Conservation (phyloP, 768 basidiomycete species). For the Termitomyces sp. region DNA sequence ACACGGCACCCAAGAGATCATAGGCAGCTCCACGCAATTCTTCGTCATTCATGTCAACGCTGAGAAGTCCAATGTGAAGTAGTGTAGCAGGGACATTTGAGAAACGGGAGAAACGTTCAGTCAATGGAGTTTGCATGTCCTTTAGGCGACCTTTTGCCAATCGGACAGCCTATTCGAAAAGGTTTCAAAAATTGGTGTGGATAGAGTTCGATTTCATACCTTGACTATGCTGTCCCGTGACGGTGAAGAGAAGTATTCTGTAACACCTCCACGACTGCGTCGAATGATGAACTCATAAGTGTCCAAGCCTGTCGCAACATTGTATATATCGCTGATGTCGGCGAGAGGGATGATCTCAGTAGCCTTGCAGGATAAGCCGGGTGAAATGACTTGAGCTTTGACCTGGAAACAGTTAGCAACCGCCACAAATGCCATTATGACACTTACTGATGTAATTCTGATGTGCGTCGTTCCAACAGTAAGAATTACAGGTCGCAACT, state of each 20-base stretch:
- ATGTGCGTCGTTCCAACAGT: slow-evolving; percentile 67
- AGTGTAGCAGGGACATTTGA: slow-evolving; percentile 84
- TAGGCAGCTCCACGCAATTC: slow-evolving; percentile 76
- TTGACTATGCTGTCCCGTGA: slow-evolving; percentile 70
- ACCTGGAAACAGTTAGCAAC: slow-evolving; percentile 32
- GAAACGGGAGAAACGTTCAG: slow-evolving; percentile 69
- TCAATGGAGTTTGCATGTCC: slow-evolving; percentile 42
- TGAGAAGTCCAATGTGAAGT: slow-evolving; percentile 82
- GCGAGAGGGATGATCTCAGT: slow-evolving; percentile 76
- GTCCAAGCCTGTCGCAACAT: slow-evolving; percentile 72
- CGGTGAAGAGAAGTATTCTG: slow-evolving; percentile 71
- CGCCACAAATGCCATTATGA: neutral
- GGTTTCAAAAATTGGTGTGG: neutral
- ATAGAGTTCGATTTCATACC: slow-evolving; percentile 28
- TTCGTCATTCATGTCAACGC: slow-evolving; percentile 68
- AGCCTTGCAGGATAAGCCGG: slow-evolving; percentile 64
- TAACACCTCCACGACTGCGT: slow-evolving; percentile 62
- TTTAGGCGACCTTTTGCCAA: slow-evolving; percentile 69
- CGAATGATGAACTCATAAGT: slow-evolving; percentile 77
- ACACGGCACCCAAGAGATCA: slow-evolving; percentile 73
- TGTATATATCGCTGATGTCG: slow-evolving; percentile 86
- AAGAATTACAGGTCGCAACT: slow-evolving; percentile 69
- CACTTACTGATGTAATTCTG: slow-evolving; percentile 67
- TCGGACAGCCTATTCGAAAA: slow-evolving; percentile 52
- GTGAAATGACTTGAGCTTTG: slow-evolving; percentile 68